Percentiles rank a stretch among this genome's conserved stretches.
phyloP scores from a whole-genome alignment of 495 filamentous ascomycete species.

The Melanomma pulvis-pyrius region DNA sequence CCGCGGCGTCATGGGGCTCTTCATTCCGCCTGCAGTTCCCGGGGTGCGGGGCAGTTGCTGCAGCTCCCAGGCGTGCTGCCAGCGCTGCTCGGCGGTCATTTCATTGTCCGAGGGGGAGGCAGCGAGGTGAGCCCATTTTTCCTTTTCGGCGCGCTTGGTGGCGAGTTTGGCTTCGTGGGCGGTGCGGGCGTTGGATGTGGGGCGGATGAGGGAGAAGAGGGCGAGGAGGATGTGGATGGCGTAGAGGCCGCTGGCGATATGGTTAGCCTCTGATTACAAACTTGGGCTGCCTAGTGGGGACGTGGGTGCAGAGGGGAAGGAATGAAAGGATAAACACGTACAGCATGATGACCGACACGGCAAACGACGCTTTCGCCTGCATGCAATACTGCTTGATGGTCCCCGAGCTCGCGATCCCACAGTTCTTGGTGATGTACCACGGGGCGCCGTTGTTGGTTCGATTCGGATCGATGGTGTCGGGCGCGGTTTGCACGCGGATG shows the following conservation, averaged over 20 bases:
- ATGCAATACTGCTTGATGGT: slow-evolving; percentile 67
- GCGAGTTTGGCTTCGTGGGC: slow-evolving; percentile 28
- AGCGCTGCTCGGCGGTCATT: slow-evolving; percentile 44
- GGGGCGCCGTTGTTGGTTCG: slow-evolving; percentile 68
- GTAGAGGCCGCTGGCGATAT: slow-evolving; percentile 40
- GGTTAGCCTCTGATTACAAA: neutral
- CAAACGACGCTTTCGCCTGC: slow-evolving; percentile 77
- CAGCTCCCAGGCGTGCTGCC: slow-evolving; percentile 45
- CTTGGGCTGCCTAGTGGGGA: neutral
- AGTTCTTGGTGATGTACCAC: slow-evolving; percentile 85
- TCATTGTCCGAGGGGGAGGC: slow-evolving; percentile 40
- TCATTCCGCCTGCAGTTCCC: slow-evolving; percentile 38
- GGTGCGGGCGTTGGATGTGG: slow-evolving; percentile 31
- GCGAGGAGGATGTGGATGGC: slow-evolving; percentile 38
- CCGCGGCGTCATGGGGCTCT: slow-evolving; percentile 45
- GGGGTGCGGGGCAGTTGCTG: slow-evolving; percentile 43
- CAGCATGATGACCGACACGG: slow-evolving; percentile 69
- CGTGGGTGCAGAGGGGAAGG: neutral
- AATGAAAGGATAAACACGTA: slow-evolving; percentile 50
- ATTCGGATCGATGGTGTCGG: slow-evolving; percentile 74
- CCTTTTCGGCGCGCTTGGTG: slow-evolving; percentile 38
- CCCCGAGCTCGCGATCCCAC: slow-evolving; percentile 61
- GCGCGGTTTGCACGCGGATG: slow-evolving; percentile 72
- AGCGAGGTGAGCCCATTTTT: slow-evolving; percentile 35
- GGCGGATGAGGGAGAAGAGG: slow-evolving; percentile 44